Percentiles rank a stretch among this genome's conserved stretches.
phyloP scores from a whole-genome alignment of 2,329 filamentous ascomycete genomes.

The Fusarium mexicanum region DNA sequence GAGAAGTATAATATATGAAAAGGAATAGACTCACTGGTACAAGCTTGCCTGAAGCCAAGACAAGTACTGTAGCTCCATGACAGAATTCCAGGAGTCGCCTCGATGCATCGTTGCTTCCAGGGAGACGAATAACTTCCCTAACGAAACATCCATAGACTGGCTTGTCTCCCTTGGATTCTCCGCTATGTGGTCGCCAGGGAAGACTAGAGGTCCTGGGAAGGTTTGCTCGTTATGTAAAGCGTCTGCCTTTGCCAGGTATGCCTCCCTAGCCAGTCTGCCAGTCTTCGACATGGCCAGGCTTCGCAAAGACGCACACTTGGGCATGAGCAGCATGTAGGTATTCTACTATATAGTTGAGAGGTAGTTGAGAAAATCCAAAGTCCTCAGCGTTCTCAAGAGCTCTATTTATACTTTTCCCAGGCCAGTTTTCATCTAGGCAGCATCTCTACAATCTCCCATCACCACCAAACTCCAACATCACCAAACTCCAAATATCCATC shows the following conservation, averaged over 20 bases:
- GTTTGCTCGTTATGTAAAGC: conserved; percentile 34
- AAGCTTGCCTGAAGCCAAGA: too few relatives aligned
- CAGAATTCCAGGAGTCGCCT: rapidly evolving
- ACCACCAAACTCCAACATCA: neutral
- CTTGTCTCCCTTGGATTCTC: conserved; percentile 60
- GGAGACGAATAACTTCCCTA: too few relatives aligned
- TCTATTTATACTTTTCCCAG: neutral
- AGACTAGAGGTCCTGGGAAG: conserved; percentile 68
- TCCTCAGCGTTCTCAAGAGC: neutral
- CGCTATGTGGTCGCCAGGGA: conserved; percentile 68
- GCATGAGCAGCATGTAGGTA: neutral
- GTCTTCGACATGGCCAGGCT: conserved; percentile 17
- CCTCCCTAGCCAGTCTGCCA: conserved; percentile 37
- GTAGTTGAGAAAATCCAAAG: neutral
- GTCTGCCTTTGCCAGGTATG: conserved; percentile 14
- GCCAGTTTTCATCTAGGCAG: neutral
- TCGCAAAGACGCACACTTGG: neutral
- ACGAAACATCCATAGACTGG: conserved; percentile 50
- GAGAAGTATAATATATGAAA: neutral
- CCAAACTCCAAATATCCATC: neutral
- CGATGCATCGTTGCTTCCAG: too few relatives aligned
- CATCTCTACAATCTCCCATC: neutral
- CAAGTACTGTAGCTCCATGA: too few relatives aligned
- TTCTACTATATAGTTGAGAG: neutral
- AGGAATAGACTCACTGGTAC: neutral